A percentile compares a stretch with the other conserved stretches of the same genome.
These are phyloP conservation scores for Phaffomyces antillensis DNA, from an alignment of 805 yeast species.

Conservation along the genomic window DNA sequence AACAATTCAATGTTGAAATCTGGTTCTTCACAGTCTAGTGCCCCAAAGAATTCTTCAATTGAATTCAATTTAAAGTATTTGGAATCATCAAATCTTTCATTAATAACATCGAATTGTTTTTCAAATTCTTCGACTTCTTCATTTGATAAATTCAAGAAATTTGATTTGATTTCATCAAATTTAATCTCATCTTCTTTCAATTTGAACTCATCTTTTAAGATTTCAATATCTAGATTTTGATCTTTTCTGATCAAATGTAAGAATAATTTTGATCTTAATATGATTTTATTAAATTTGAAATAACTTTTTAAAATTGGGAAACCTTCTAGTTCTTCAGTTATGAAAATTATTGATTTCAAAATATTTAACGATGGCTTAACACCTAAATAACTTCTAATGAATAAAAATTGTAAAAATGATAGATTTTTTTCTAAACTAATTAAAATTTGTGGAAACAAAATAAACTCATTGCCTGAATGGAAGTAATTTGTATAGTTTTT, in stretches of 20 bases:
- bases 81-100: conserved; percentile 11
- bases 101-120: conserved; percentile 9
- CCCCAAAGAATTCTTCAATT: conserved; percentile 9
- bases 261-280: conserved; percentile 9
- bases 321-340: conserved; percentile 16
- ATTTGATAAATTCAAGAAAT: conserved; percentile 2
- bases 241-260: conserved; percentile 14
- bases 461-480: conserved; percentile 16
- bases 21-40: conserved; percentile 15
- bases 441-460: conserved; percentile 9
- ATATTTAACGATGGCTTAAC: conserved; percentile 4
- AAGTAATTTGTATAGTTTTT: conserved; percentile 15
- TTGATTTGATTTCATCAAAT: conserved; percentile 9
- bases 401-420: conserved; percentile 2
- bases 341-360: conserved; percentile 12
- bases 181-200: conserved; percentile 4
- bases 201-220: conserved; percentile 6
- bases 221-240: conserved; percentile 6
- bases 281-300: conserved; percentile 14
- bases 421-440: conserved; percentile 11
- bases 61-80: conserved; percentile 5
- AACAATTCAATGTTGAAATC: conserved; percentile 11
- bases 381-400: conserved; percentile 8
- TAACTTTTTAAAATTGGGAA: conserved; percentile 13
- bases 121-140: conserved; percentile 8